Conservation (phyloP, 1,139 yeast genomes). For the Kluyveromyces sp. region DNA sequence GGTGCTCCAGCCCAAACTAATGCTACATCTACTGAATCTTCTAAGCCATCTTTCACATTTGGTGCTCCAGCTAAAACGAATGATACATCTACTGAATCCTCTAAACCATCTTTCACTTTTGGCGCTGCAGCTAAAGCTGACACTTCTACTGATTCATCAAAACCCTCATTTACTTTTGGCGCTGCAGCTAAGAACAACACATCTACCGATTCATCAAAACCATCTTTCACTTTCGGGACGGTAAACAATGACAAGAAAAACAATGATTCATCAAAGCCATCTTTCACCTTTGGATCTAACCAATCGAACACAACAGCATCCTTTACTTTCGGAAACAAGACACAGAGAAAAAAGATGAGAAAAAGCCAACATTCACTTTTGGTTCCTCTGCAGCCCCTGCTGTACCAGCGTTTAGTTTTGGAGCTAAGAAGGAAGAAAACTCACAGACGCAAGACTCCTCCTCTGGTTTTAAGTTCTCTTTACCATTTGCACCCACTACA, state of each 20-base stretch:
- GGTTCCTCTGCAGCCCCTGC: constrained; percentile 18
- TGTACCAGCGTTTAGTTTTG: constrained; percentile 18
- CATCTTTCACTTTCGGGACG: constrained; percentile 26
- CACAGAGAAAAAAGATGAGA: constrained; percentile 6
- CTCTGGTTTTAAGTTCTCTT: constrained; percentile 25
- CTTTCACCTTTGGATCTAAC: constrained; percentile 10
- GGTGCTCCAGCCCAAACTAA: constrained; percentile 12
- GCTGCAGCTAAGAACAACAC: background rate
- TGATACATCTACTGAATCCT: background rate
- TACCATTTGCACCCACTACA: constrained; percentile 23
- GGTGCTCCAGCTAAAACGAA: constrained; percentile 9
- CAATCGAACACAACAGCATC: constrained; percentile 18
- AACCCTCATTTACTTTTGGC: constrained; percentile 4
- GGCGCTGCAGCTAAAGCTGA: constrained; percentile 13
- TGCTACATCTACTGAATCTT: background rate
- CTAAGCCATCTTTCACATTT: constrained; percentile 23
- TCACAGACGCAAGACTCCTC: constrained; percentile 11
- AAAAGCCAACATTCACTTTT: constrained; percentile 23
- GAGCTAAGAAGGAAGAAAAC: constrained; percentile 8
- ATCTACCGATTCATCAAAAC: constrained; percentile 8
- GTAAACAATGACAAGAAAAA: constrained; percentile 6
- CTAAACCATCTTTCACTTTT: constrained; percentile 17
- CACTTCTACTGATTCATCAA: background rate
- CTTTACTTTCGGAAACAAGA: constrained; percentile 26
- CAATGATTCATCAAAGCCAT: constrained; percentile 14